A percentile compares a stretch with the other conserved stretches of the same genome.
Conservation (phyloP, 129 eudicot genomes). For the Flaveria bidentis region DNA sequence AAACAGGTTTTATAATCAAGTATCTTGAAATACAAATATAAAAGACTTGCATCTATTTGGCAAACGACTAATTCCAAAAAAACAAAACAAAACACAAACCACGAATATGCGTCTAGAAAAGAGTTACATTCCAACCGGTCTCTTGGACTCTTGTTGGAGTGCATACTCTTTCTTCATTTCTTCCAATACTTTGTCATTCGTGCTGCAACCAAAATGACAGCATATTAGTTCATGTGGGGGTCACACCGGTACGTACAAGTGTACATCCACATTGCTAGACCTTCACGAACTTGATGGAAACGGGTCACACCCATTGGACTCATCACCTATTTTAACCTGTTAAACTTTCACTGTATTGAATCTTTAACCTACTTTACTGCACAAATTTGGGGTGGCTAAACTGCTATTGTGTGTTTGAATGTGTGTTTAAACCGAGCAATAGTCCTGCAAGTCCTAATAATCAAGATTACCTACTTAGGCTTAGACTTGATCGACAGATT, state of each 20-base stretch:
- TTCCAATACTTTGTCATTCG: constrained; percentile 78
- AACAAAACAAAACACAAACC: background rate
- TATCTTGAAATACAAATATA: background rate
- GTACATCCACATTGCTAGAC: background rate
- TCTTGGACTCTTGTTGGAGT: constrained; percentile 63
- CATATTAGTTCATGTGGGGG: background rate
- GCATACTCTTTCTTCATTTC: constrained; percentile 82
- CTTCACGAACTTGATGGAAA: background rate
- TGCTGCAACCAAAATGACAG: constrained; percentile 47
- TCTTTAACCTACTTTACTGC: constrained; percentile 4
- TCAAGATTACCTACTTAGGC: background rate
- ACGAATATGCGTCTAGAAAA: background rate
- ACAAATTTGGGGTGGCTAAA: background rate
- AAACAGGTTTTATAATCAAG: background rate
- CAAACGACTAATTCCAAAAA: constrained; percentile 7
- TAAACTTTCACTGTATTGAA: background rate
- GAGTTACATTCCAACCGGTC: constrained; percentile 44
- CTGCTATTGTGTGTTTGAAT: background rate
- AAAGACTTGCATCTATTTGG: background rate
- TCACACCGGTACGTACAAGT: background rate
- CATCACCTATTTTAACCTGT: background rate
- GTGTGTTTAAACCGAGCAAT: background rate
- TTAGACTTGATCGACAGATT: background rate
- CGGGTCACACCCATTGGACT: background rate
- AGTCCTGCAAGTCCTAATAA: background rate